Percentiles rank a stretch among this genome's conserved stretches.
These are phyloP conservation scores for Pseudogymnoascus sp. DNA, from an alignment of 2,329 filamentous ascomycete species.

Conservation along the genomic window DNA sequence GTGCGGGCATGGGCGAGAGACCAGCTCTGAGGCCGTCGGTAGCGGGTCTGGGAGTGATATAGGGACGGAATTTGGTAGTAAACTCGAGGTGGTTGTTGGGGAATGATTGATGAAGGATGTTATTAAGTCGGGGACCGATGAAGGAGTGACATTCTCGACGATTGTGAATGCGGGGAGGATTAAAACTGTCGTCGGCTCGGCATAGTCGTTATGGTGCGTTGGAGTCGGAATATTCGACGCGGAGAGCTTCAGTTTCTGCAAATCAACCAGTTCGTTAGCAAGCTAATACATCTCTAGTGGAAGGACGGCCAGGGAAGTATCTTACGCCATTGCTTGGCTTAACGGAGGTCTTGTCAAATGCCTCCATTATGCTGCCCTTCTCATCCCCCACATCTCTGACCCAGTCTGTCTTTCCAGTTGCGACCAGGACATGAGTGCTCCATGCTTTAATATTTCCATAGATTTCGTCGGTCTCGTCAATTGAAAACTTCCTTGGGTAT, in stretches of 20 bases:
- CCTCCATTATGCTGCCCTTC: conserved; percentile 76
- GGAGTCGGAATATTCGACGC: conserved; percentile 86
- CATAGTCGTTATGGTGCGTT: conserved; percentile 53
- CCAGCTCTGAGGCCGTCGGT: conserved; percentile 35
- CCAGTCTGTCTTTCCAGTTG: conserved; percentile 96
- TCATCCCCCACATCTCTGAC: conserved; percentile 82
- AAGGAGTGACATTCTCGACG: conserved; percentile 75
- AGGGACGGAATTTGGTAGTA: conserved; percentile 24
- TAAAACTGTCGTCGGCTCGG: conserved; percentile 66
- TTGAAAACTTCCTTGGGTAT: conserved; percentile 63
- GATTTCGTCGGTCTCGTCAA: conserved; percentile 69
- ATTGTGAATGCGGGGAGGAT: conserved; percentile 78
- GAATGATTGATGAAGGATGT: conserved; percentile 58
- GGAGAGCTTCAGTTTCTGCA: conserved; percentile 78
- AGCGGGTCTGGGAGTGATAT: conserved; percentile 26
- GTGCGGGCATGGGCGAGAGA: conserved; percentile 66
- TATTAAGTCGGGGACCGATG: conserved; percentile 64
- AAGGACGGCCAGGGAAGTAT: conserved; percentile 14
- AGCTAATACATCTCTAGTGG: not conserved
- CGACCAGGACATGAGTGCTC: conserved; percentile 83
- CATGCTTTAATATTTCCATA: conserved; percentile 83
- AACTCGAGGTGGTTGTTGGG: conserved; percentile 60
- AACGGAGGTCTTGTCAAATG: conserved; percentile 48
- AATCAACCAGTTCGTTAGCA: not conserved
- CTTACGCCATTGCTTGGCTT: conserved; percentile 62